Percentiles rank a stretch among this genome's conserved stretches.
Conservation (phyloP, 805 yeast species). For the Nakazawaea siamensis region DNA sequence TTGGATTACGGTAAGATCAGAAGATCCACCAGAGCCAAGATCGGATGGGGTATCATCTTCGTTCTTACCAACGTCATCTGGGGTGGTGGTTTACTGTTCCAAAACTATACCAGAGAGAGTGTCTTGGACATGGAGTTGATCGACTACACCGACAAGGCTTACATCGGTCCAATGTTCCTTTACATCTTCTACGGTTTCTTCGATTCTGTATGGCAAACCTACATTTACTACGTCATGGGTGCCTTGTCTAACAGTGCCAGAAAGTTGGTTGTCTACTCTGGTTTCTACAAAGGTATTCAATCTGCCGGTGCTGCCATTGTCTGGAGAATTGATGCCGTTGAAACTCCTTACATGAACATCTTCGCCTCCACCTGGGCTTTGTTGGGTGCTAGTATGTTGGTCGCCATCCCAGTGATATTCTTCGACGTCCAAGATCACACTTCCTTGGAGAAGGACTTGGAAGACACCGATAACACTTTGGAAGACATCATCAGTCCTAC, state of each 20-base stretch:
- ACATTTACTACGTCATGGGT: slow-evolving; percentile 51
- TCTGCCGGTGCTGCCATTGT: slow-evolving; percentile 56
- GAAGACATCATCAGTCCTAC: slow-evolving; percentile 12
- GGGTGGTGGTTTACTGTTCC: slow-evolving; percentile 41
- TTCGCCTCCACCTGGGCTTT: slow-evolving; percentile 48
- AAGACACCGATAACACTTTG: slow-evolving; percentile 12
- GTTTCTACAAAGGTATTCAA: slow-evolving; percentile 57
- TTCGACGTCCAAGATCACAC: slow-evolving; percentile 37
- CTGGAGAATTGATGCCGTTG: slow-evolving; percentile 47
- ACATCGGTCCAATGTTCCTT: slow-evolving; percentile 53
- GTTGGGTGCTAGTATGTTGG: slow-evolving; percentile 34
- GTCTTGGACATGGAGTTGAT: slow-evolving; percentile 22
- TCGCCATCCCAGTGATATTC: slow-evolving; percentile 40
- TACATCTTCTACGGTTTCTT: slow-evolving; percentile 54
- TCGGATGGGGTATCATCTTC: slow-evolving; percentile 34
- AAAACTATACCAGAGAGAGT: slow-evolving; percentile 14
- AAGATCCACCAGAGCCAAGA: slow-evolving; percentile 37
- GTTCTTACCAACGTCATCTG: slow-evolving; percentile 38
- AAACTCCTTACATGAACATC: slow-evolving; percentile 26
- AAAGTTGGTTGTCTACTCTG: slow-evolving; percentile 48
- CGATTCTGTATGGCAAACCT: slow-evolving; percentile 56
- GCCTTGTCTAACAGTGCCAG: slow-evolving; percentile 49
- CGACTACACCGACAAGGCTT: slow-evolving; percentile 37
- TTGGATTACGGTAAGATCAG: slow-evolving; percentile 34
- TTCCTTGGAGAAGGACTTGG: slow-evolving; percentile 18